Conservation (phyloP, 805 yeast genomes). For the Metschnikowia similis region DNA sequence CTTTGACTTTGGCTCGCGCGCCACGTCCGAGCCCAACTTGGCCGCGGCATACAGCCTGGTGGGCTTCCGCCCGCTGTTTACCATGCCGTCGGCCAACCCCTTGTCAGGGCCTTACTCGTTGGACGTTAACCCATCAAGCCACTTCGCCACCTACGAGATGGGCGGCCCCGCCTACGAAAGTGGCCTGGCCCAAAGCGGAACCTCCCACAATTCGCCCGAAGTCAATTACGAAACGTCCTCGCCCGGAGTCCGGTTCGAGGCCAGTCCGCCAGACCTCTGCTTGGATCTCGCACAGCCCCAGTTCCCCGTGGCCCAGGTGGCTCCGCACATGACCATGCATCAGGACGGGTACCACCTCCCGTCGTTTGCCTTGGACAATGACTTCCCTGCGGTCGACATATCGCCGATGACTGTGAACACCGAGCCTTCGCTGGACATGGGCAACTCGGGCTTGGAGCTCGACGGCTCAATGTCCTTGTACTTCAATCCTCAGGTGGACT, state of each 20-base stretch:
- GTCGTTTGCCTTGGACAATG: constrained; percentile 1
- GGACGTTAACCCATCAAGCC: neutral
- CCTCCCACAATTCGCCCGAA: neutral
- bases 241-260: neutral
- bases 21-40: constrained; percentile 20
- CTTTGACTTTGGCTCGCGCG: constrained; percentile 15
- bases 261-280: neutral
- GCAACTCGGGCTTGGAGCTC: neutral
- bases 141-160: neutral
- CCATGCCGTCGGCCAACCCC: no score
- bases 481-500: neutral
- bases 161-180: neutral
- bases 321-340: constrained; percentile 3
- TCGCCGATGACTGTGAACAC: constrained; percentile 7
- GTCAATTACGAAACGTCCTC: neutral
- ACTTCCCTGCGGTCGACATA: neutral
- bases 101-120: no score
- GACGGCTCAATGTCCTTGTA: constrained; percentile 2
- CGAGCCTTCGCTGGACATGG: constrained; percentile 2
- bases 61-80: constrained; percentile 7
- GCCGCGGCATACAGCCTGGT: neutral
- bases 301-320: constrained; percentile 1
- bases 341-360: neutral
- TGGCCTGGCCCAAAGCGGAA: neutral
- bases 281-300: neutral